phyloP scores from a whole-genome alignment of 1,284 basidiomycete genomes.

The Xanthoconium separans region DNA sequence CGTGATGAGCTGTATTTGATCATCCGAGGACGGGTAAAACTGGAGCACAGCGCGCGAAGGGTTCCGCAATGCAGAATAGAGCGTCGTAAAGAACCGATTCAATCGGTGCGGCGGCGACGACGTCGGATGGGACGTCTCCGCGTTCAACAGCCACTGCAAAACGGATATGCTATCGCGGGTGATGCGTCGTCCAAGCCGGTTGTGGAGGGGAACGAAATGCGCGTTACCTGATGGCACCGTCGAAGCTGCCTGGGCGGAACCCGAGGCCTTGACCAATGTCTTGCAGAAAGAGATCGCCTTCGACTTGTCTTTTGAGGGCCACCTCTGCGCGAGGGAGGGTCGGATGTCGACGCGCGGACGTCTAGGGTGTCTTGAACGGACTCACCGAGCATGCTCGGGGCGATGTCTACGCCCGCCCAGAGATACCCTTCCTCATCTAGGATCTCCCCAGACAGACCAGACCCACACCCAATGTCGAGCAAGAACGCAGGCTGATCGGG shows the following conservation, averaged over 20 bases:
- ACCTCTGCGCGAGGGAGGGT: conserved; percentile 66
- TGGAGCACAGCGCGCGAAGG: conserved; percentile 94
- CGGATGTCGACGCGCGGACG: neutral
- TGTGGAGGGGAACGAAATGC: neutral
- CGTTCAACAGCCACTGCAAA: conserved; percentile 98
- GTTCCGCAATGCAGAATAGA: conserved; percentile 89
- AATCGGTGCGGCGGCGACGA: conserved; percentile 92
- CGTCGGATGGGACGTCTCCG: conserved; percentile 88
- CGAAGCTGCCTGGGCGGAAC: conserved; percentile 95
- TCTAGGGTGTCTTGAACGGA: conserved; percentile 7
- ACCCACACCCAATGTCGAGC: conserved; percentile 97
- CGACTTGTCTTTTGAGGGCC: conserved; percentile 89
- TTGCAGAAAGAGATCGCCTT: conserved; percentile 90
- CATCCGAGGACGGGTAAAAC: conserved; percentile 94
- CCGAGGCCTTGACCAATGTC: conserved; percentile 94
- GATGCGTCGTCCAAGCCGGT: neutral
- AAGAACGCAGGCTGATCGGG: conserved; percentile 77
- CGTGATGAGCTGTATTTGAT: conserved; percentile 95
- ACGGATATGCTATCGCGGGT: conserved; percentile 80
- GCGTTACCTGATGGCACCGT: conserved; percentile 93
- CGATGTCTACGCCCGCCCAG: conserved; percentile 95
- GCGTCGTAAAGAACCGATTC: conserved; percentile 92
- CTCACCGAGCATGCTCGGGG: conserved; percentile 94
- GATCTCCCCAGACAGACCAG: conserved; percentile 97
- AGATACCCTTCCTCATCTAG: conserved; percentile 91